Conservation (phyloP, 257 asterid genomes). For the Fraxinus cuspidata region DNA sequence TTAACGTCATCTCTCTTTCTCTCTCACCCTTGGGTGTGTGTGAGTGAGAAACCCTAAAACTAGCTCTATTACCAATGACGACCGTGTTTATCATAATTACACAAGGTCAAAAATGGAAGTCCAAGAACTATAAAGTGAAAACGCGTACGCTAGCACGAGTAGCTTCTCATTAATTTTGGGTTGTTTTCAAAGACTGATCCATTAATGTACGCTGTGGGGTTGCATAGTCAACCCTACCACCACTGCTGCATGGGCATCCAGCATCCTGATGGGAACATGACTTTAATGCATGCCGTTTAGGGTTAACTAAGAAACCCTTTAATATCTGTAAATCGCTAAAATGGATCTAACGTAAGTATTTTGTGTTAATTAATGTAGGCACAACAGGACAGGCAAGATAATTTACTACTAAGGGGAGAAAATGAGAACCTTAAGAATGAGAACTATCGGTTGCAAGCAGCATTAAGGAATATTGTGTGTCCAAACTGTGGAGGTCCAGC, state of each 20-base stretch:
- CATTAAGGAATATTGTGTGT: slow-evolving; percentile 74
- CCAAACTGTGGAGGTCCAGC: slow-evolving; percentile 95
- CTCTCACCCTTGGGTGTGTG: neutral
- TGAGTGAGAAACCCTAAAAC: slow-evolving; percentile 31
- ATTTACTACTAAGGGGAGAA: slow-evolving; percentile 71
- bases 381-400: slow-evolving; percentile 88
- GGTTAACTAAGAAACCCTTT: slow-evolving; percentile 23
- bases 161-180: slow-evolving; percentile 52
- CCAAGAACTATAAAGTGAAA: slow-evolving; percentile 22
- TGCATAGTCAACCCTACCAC: slow-evolving; percentile 68
- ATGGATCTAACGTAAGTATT: neutral
- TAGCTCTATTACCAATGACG: slow-evolving; percentile 34
- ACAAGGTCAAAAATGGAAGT: slow-evolving; percentile 34
- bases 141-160: slow-evolving; percentile 21
- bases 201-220: slow-evolving; percentile 54
- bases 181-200: slow-evolving; percentile 59
- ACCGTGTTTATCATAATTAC: slow-evolving; percentile 11
- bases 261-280: slow-evolving; percentile 36
- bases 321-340: neutral
- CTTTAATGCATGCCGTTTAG: slow-evolving; percentile 54
- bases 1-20: slow-evolving; percentile 12
- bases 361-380: slow-evolving; percentile 44
- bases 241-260: slow-evolving; percentile 36
- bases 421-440: slow-evolving; percentile 81
- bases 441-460: slow-evolving; percentile 73